Evolutionary conservation across 1,284 basidiomycete genomes (phyloP).

Genomic region (Volvariella surrecta): DNA sequence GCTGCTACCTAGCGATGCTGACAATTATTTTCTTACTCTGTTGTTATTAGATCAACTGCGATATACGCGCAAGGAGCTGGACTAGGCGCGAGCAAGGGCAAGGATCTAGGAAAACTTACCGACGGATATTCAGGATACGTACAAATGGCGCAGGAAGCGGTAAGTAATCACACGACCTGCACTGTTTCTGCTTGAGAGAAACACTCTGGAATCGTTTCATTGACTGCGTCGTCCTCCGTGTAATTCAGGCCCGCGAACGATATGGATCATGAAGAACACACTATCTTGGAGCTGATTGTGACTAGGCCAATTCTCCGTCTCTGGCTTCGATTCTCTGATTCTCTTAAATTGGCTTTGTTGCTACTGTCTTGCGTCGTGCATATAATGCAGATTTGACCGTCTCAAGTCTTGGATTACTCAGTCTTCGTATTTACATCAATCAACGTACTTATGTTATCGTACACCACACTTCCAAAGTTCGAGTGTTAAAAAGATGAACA

Average conservation of each 20-base stretch:
- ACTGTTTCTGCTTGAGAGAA: conserved; percentile 10
- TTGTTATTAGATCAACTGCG: conserved; percentile 71
- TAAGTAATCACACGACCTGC: conserved; percentile 22
- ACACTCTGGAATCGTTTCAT: conserved; percentile 9
- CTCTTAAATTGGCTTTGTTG: too few species aligned
- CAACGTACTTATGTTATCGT: too few species aligned
- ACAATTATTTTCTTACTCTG: conserved; percentile 19
- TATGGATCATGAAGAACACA: conserved; percentile 19
- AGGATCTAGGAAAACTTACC: conserved; percentile 69
- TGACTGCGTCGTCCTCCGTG: conserved; percentile 12
- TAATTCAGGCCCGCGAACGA: conserved; percentile 38
- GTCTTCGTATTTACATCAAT: too few species aligned
- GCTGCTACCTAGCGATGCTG: not conserved
- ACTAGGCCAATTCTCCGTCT: too few species aligned
- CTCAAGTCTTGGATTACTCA: too few species aligned
- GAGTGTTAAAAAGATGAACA: too few species aligned
- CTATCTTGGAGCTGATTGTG: not conserved
- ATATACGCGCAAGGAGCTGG: conserved; percentile 84
- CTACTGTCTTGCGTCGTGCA: too few species aligned
- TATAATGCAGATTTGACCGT: too few species aligned
- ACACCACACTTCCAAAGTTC: too few species aligned
- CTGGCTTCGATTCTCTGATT: too few species aligned
- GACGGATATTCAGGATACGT: conserved; percentile 69
- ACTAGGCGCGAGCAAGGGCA: conserved; percentile 81
- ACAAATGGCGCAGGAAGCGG: conserved; percentile 65